A percentile compares a stretch with the other conserved stretches of the same genome.
Evolutionary conservation across 1,284 basidiomycete species (phyloP).

Genomic region (Trametes versicolor): DNA sequence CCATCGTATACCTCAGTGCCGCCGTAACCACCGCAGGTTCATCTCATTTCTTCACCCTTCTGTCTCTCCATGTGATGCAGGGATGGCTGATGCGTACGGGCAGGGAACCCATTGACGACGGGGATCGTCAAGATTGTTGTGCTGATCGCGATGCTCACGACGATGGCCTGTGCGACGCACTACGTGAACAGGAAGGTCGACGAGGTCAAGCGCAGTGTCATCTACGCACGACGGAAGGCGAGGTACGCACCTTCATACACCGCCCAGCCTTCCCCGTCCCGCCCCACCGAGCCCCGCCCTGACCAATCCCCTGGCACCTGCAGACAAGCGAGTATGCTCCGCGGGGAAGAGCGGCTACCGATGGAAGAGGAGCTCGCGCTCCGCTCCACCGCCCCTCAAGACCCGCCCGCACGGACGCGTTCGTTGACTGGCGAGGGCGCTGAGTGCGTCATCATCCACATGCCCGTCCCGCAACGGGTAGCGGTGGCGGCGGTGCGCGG

Average conservation of each 20-base stretch:
- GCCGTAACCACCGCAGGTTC: slow-evolving; percentile 54
- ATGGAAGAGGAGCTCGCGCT: too few relatives aligned
- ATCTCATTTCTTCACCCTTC: background rate
- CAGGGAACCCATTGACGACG: slow-evolving; percentile 9
- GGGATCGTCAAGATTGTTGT: slow-evolving; percentile 70
- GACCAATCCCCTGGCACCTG: too few relatives aligned
- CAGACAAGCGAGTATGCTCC: slow-evolving; percentile 15
- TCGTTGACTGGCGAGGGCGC: too few relatives aligned
- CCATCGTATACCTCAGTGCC: slow-evolving; percentile 79
- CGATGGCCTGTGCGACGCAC: slow-evolving; percentile 85
- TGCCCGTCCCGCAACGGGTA: too few relatives aligned
- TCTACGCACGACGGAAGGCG: slow-evolving; percentile 68
- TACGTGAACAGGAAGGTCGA: slow-evolving; percentile 84
- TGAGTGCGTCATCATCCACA: too few relatives aligned
- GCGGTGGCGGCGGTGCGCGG: too few relatives aligned
- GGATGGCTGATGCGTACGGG: background rate
- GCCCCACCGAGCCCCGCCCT: too few relatives aligned
- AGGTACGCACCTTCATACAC: slow-evolving; percentile 9
- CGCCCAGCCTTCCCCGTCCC: background rate
- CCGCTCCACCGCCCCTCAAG: too few relatives aligned
- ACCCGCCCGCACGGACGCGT: too few relatives aligned
- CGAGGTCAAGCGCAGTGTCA: slow-evolving; percentile 74
- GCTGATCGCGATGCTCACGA: slow-evolving; percentile 66
- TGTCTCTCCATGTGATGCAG: background rate
- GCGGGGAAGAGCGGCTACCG: background rate